A percentile compares a stretch with the other conserved stretches of the same genome.
These are phyloP conservation scores for Curvularia sp. DNA, from an alignment of 2,329 filamentous ascomycete species.

Conservation along the genomic window DNA sequence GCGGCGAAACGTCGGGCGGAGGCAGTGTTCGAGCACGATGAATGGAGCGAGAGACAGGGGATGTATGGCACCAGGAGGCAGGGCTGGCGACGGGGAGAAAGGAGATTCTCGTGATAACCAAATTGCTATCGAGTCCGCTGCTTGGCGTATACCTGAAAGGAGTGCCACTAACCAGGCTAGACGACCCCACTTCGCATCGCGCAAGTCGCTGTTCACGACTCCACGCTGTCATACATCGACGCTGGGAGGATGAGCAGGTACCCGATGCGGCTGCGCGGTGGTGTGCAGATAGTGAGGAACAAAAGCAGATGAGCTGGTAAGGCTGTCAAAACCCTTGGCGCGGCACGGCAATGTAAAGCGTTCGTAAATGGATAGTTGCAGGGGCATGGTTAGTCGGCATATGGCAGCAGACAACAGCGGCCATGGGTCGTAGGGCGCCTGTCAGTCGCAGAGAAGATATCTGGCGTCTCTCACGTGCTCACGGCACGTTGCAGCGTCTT, in stretches of 20 bases:
- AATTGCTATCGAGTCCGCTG: slow-evolving; percentile 31
- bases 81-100: slow-evolving; percentile 27
- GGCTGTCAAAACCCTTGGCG: not conserved
- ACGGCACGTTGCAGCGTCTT: not conserved
- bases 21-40: slow-evolving; percentile 18
- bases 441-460: not conserved
- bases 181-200: slow-evolving; percentile 6
- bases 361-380: slow-evolving; percentile 6
- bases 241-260: not conserved
- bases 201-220: not conserved
- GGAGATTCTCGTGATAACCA: slow-evolving; percentile 33
- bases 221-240: not conserved
- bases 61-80: slow-evolving; percentile 20
- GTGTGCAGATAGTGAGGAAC: not conserved
- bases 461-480: slow-evolving; percentile 1
- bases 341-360: not conserved
- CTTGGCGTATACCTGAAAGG: slow-evolving; percentile 32
- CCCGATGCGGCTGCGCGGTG: not conserved
- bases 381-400: not conserved
- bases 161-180: slow-evolving; percentile 17
- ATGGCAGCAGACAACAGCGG: slow-evolving; percentile 2
- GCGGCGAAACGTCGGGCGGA: slow-evolving; percentile 33
- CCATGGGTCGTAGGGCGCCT: slow-evolving; percentile 9
- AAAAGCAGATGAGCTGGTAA: not conserved
- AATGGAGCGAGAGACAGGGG: slow-evolving; percentile 18